These are phyloP conservation scores for Cladosporium sp. DNA, from an alignment of 2,329 filamentous ascomycete species.

Conservation along the genomic window DNA sequence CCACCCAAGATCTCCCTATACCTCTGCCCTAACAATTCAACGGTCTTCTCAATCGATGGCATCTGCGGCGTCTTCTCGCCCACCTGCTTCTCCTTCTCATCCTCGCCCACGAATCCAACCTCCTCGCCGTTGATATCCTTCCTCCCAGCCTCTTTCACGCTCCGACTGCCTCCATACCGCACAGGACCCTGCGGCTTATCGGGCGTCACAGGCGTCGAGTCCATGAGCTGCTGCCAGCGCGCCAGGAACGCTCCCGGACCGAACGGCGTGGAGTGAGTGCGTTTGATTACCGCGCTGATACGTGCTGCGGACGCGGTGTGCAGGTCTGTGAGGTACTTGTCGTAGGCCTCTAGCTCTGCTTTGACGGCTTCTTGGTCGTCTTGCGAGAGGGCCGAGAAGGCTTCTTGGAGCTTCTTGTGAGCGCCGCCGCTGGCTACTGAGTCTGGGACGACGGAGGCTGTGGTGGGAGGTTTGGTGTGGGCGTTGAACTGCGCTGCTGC, in stretches of 20 bases:
- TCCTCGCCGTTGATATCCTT: slow-evolving; percentile 40
- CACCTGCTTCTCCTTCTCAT: slow-evolving; percentile 36
- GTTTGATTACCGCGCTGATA: slow-evolving; percentile 59
- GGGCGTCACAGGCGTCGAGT: slow-evolving; percentile 70
- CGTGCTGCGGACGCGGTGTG: slow-evolving; percentile 56
- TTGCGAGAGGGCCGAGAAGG: slow-evolving; percentile 52
- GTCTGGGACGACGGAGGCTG: slow-evolving; percentile 29
- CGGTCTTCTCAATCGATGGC: slow-evolving; percentile 35
- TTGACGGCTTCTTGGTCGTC: slow-evolving; percentile 52
- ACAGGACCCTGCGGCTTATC: slow-evolving; percentile 54
- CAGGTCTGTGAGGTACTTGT: slow-evolving; percentile 60
- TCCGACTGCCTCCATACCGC: slow-evolving; percentile 44
- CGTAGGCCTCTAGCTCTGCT: slow-evolving; percentile 61
- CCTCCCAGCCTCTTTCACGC: slow-evolving; percentile 41
- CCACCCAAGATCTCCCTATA: slow-evolving; percentile 39
- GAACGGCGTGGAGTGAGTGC: slow-evolving; percentile 46
- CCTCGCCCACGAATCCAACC: slow-evolving; percentile 28
- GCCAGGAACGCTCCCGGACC: slow-evolving; percentile 73
- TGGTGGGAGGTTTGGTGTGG: slow-evolving; percentile 31
- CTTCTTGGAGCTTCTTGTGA: slow-evolving; percentile 43
- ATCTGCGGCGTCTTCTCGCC: slow-evolving; percentile 32
- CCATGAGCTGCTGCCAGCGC: slow-evolving; percentile 71
- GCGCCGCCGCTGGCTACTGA: slow-evolving; percentile 47
- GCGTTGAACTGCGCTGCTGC: slow-evolving; percentile 59
- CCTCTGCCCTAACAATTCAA: slow-evolving; percentile 36